Evolutionary conservation across 768 basidiomycete species (phyloP).

Genomic region (Xerocomus potaroensis): DNA sequence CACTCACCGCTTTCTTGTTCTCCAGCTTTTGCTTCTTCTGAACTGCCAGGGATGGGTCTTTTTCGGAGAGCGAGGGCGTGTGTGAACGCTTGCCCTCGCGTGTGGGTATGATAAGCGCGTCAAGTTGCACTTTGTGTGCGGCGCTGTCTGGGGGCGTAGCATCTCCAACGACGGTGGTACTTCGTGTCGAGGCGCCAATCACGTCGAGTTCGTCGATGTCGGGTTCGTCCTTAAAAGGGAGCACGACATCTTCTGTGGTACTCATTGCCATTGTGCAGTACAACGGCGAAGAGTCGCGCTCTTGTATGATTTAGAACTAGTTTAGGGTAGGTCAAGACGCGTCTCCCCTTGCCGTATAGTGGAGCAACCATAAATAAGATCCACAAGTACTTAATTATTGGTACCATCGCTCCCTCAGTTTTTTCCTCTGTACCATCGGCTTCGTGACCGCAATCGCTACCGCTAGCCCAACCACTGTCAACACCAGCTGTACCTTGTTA

Average conservation of each 20-base stretch:
- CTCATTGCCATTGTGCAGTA: slow-evolving; percentile 3
- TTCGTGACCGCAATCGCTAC: slow-evolving; percentile 75
- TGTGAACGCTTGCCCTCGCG: slow-evolving; percentile 18
- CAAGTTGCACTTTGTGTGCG: neutral
- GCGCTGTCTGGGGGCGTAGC: slow-evolving; percentile 18
- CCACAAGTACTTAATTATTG: slow-evolving; percentile 4
- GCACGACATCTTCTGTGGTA: slow-evolving; percentile 2
- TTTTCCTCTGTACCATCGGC: slow-evolving; percentile 75
- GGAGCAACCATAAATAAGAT: no score
- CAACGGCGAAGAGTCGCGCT: neutral
- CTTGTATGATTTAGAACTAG: neutral
- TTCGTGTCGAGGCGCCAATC: slow-evolving; percentile 24
- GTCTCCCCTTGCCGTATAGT: no score
- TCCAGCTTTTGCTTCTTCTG: slow-evolving; percentile 33
- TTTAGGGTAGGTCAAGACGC: slow-evolving; percentile 28
- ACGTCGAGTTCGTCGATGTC: slow-evolving; percentile 30
- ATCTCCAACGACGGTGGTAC: slow-evolving; percentile 28
- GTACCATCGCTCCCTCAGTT: slow-evolving; percentile 71
- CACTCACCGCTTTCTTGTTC: slow-evolving; percentile 39
- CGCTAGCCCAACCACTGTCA: slow-evolving; percentile 70
- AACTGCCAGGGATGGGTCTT: neutral
- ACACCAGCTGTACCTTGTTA: slow-evolving; percentile 86
- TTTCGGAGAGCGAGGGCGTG: slow-evolving; percentile 4
- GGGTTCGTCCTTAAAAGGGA: slow-evolving; percentile 7
- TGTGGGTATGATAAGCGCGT: slow-evolving; percentile 12